These are phyloP conservation scores for Heritiera littoralis DNA, from an alignment of 345 rosid genomes.

Conservation along the genomic window DNA sequence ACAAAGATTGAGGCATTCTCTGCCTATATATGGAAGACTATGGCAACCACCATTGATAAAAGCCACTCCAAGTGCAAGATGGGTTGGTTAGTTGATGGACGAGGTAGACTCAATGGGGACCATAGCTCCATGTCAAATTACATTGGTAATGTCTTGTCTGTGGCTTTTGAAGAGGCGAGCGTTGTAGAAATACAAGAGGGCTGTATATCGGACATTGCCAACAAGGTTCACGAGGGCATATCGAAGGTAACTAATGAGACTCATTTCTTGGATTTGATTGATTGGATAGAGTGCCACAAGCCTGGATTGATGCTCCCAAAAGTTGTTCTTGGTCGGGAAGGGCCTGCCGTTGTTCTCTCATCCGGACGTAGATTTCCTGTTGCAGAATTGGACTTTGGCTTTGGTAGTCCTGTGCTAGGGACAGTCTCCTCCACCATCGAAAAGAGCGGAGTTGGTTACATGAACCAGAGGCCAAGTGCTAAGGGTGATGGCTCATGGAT, in stretches of 20 bases:
- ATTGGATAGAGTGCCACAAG: slow-evolving; percentile 82
- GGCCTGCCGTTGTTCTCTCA: slow-evolving; percentile 74
- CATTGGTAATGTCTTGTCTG: slow-evolving; percentile 76
- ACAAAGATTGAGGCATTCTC: slow-evolving; percentile 89
- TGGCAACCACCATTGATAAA: slow-evolving; percentile 52
- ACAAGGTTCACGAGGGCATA: slow-evolving; percentile 56
- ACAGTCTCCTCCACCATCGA: slow-evolving; percentile 60
- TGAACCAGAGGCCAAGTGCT: slow-evolving; percentile 81
- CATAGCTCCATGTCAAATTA: slow-evolving; percentile 47
- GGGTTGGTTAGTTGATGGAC: slow-evolving; percentile 91
- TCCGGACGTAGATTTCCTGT: slow-evolving; percentile 76
- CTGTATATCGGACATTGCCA: slow-evolving; percentile 58
- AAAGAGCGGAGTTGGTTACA: slow-evolving; percentile 68
- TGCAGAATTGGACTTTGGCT: slow-evolving; percentile 74
- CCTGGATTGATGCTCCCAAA: slow-evolving; percentile 81
- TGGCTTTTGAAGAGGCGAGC: slow-evolving; percentile 64
- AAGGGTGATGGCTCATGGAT: slow-evolving; percentile 76
- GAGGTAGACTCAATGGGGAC: slow-evolving; percentile 44
- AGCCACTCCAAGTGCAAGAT: slow-evolving; percentile 61
- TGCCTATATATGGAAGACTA: slow-evolving; percentile 74
- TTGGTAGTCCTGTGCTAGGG: slow-evolving; percentile 69
- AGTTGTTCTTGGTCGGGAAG: slow-evolving; percentile 63
- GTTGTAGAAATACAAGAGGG: slow-evolving; percentile 46
- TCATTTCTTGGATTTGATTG: slow-evolving; percentile 79
- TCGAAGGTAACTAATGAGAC: slow-evolving; percentile 50